Evolutionary conservation across 345 rosid species (phyloP).

Genomic region (Pugionium dolabratum): DNA sequence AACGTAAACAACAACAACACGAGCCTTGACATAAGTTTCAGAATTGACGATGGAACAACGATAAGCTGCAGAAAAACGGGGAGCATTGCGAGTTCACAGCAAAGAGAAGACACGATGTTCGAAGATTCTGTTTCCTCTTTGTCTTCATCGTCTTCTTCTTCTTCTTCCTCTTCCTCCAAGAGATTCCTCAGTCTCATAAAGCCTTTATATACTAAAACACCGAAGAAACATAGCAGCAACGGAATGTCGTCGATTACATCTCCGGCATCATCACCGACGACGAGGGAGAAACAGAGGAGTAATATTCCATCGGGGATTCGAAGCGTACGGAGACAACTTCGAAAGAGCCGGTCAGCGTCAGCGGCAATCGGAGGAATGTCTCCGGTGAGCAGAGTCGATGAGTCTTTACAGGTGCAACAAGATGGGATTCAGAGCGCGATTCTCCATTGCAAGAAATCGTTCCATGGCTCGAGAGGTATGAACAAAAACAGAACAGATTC

Average conservation of each 20-base stretch:
- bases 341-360: conserved; percentile 75
- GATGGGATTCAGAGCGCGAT: conserved; percentile 97
- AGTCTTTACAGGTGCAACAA: conserved; percentile 75
- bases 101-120: conserved; percentile 17
- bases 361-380: conserved; percentile 47
- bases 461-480: conserved; percentile 54
- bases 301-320: conserved; percentile 53
- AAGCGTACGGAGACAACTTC: conserved; percentile 52
- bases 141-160: neutral
- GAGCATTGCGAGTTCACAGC: conserved; percentile 20
- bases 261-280: conserved; percentile 51
- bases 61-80: conserved; percentile 27
- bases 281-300: conserved; percentile 52
- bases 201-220: conserved; percentile 60
- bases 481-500: neutral
- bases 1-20: conserved; percentile 36
- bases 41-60: conserved; percentile 47
- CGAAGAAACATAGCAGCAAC: conserved; percentile 40
- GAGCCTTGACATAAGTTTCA: conserved; percentile 49
- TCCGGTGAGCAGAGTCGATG: conserved; percentile 74
- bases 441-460: conserved; percentile 92
- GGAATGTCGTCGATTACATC: conserved; percentile 28
- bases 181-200: conserved; percentile 66
- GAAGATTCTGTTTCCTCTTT: conserved; percentile 30
- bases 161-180: conserved; percentile 41